These are phyloP conservation scores for Hemisphaericaspora xylofermentans DNA, from an alignment of 1,139 yeast genomes.

Conservation along the genomic window DNA sequence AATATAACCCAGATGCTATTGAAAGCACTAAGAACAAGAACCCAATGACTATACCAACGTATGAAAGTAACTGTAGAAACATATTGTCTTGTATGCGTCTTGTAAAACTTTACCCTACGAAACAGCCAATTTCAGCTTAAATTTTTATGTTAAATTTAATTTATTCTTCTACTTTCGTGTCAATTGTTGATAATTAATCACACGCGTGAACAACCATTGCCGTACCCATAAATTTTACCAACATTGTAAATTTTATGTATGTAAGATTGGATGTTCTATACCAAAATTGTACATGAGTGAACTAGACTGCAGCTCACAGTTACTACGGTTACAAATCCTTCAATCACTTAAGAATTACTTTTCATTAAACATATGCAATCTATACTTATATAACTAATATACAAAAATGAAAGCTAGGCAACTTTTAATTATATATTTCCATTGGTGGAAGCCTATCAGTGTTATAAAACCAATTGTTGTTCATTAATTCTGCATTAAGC, in stretches of 20 bases:
- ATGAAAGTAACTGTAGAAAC: slow-evolving; percentile 50
- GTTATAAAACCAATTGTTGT: slow-evolving; percentile 92
- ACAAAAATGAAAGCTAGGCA: not conserved
- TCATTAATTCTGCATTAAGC: slow-evolving; percentile 82
- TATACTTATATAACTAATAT: not conserved
- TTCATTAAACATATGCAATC: not conserved
- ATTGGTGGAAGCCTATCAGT: slow-evolving; percentile 94
- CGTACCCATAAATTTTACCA: no score
- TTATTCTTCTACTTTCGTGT: no score
- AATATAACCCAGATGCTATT: slow-evolving; percentile 85
- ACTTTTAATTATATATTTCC: slow-evolving; percentile 75
- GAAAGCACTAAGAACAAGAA: slow-evolving; percentile 61
- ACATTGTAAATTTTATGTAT: no score
- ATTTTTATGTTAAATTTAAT: no score
- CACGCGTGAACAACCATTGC: no score
- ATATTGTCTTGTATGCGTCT: slow-evolving; percentile 22
- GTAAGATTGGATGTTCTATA: no score
- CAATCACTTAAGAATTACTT: not conserved
- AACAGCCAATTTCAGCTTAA: no score
- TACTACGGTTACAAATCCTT: no score
- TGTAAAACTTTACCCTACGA: no score
- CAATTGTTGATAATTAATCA: no score
- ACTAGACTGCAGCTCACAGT: no score
- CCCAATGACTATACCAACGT: slow-evolving; percentile 71
- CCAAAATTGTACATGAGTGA: no score